phyloP scores from a whole-genome alignment of 371 early-diverging fungal species.

The Rhizopus stolonifer region DNA sequence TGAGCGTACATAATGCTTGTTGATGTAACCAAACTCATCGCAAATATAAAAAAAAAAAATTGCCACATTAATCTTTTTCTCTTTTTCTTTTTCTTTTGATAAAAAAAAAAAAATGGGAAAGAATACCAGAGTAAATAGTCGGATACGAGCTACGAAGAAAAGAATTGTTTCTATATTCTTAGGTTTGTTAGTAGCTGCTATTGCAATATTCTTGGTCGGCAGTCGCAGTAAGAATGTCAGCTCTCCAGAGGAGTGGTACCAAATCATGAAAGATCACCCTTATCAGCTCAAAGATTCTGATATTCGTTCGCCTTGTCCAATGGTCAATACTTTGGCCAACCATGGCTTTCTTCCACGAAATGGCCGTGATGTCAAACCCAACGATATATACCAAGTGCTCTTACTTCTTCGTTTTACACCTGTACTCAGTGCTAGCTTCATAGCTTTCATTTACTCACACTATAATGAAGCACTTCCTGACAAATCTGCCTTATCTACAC shows the following conservation, averaged over 20 bases:
- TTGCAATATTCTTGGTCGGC: neutral
- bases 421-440: constrained; percentile 5
- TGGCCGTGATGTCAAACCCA: constrained; percentile 31
- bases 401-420: constrained; percentile 19
- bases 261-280: constrained; percentile 26
- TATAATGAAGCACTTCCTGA: constrained; percentile 16
- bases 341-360: constrained; percentile 37
- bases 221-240: constrained; percentile 11
- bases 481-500: constrained; percentile 6
- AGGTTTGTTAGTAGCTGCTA: constrained; percentile 5
- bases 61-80: no score
- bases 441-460: constrained; percentile 12
- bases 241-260: constrained; percentile 20
- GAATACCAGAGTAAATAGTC: no score
- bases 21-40: no score
- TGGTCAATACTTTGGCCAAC: constrained; percentile 41
- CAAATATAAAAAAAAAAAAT: no score
- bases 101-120: no score
- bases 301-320: constrained; percentile 39
- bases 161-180: constrained; percentile 2
- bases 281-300: constrained; percentile 17
- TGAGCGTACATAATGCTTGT: no score
- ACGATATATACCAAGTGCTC: constrained; percentile 25
- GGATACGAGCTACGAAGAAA: no score
- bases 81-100: no score